Evolutionary conservation across 768 basidiomycete genomes (phyloP), one percentile per base, ranked within the genome.

Genomic region (Pleurotus cornucopiae): DNA sequence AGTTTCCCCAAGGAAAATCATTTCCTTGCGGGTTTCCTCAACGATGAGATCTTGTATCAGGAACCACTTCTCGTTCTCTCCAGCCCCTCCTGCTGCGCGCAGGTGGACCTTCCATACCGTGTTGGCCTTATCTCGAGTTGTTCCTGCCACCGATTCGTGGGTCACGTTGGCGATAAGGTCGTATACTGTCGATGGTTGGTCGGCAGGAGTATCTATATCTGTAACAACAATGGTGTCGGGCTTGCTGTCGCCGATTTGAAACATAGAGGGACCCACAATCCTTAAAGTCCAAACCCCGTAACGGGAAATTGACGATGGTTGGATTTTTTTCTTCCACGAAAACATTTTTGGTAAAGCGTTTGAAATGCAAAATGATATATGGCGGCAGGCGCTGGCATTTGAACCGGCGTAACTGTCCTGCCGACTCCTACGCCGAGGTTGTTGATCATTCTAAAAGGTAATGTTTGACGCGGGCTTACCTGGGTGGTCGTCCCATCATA

Each of bases 291-390:
- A 98, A 80, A 3, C 96, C 95, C 57, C 90, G 83, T 21, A 98
- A 76, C 2, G 96, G 96, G 66, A 97, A 99, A 67, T 96, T 99
- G 62, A 99, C 91, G 58, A 99, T 95, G 1, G 97, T 99, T 6
- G 96, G 96, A 65, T 99, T 99, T 72, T 97, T 97, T 71, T 99
- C 97, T 70, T 98, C 96, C 5, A 98, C 94, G 64, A 98, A 98
- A 52, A 79, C 79, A 69, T 98, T 99, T 69, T 91, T 97, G 20
- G 92, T 94, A 73, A 98, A 99, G 39, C 97, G 85, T 69, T 95
- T 98, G 79, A 89, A 95, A 68, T 96, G 91, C 16, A 98, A 76
- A 64, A 98, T 89, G 64, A 99, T 86, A 67, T 97, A 98, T 49
- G 80, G 91, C 39, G 97, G 97, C 58, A 99, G 75, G 38, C 80